Base-by-base conservation (phyloP, 345 rosid genomes). In the Eutrema heterophyllum region DNA sequence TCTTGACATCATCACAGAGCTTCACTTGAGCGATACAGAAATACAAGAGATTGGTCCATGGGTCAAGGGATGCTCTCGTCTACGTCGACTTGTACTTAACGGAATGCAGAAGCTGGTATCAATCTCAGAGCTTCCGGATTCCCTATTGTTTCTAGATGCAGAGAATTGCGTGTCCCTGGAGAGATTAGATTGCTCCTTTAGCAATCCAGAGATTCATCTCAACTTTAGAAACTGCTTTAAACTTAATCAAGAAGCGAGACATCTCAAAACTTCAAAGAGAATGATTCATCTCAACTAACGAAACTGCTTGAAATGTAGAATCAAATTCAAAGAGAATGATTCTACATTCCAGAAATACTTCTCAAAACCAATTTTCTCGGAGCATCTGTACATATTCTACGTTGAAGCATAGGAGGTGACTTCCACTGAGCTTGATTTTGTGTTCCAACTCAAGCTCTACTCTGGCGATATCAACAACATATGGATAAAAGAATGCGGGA, bases 311-410 rank as follows among this genome's bases (percentile, higher is more conserved):
- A n/a, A n/a, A n/a, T n/a, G n/a, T n/a, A n/a, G n/a, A n/a, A n/a
- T n/a, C n/a, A n/a, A n/a, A n/a, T n/a, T n/a, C n/a, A n/a, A n/a
- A n/a, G n/a, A n/a, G n/a, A n/a, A n/a, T n/a, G n/a, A n/a, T n/a
- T n/a, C n/a, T n/a, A n/a, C n/a, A n/a, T n/a, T n/a, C n/a, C n/a
- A n/a, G 39, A 2, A 8, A 40, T 11, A 2, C 44, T 40, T 10
- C 4, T 0, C 0, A 40, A 1, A 0, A 0, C 44, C 0, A 40
- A 11, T 0, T 0, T 10, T 41, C 4, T 48, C 11, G 15, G 54
- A 49, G 54, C 27, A 49, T 49, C 9, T 49, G 5, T 49, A 8
- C 13, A 3, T 49, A 49, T 49, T 49, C 54, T 7, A 49, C 6
- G 12, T 49, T 21, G 13, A 18, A 49, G 13, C 29, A 49, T 6